Base-by-base conservation (phyloP, 805 yeast genomes). In the Ogataea populi-albae region DNA sequence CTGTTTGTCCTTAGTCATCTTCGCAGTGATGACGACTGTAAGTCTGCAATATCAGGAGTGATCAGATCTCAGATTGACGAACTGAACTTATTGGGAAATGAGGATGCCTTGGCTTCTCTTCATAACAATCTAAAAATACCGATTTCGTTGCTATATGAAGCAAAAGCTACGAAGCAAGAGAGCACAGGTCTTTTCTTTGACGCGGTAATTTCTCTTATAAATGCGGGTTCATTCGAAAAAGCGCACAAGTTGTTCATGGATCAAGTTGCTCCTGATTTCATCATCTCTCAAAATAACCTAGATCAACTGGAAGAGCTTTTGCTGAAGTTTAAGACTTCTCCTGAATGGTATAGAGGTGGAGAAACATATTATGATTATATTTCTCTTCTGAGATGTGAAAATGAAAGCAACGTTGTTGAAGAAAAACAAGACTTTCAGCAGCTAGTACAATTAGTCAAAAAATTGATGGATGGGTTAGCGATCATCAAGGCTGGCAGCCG, bases 221-320 rank as follows among this genome's bases (percentile, higher is more conserved):
- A 66, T 9, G 95, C 95, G 0, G 66, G 64, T 8, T 56, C 71
- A 32, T 75, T 74, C 64, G 65, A 60, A 0, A 78, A 75, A 25
- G 95, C 96, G 0, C 93, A 86, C 50, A 54, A 61, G 2, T 61
- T 76, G 1, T 59, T 86, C 4, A 48, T 79, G 6, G 52, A 63
- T 1, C 55, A 67, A 3, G 81, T 87, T 20, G 98, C 91, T 0
- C 98, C 98, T 6, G 56, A 60, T 10, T 73, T 81, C 3, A 75
- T 89, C 1, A 71, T 80, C 11, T 66, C 73, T n/a, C 70, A 73
- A 37, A 61, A 47, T 5, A 44, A 28, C 32, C 46, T 40, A 28
- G 50, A 21, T 5, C 45, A 52, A 8, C 47, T 77, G n/a, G 48
- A 53, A n/a, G 40, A 38, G 1, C 42, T 82, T 7, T 74, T 27